Percentiles rank a stretch among this genome's conserved stretches.
phyloP scores from a whole-genome alignment of 2,329 filamentous ascomycete genomes.

The Tolypocladium ophioglossoides region DNA sequence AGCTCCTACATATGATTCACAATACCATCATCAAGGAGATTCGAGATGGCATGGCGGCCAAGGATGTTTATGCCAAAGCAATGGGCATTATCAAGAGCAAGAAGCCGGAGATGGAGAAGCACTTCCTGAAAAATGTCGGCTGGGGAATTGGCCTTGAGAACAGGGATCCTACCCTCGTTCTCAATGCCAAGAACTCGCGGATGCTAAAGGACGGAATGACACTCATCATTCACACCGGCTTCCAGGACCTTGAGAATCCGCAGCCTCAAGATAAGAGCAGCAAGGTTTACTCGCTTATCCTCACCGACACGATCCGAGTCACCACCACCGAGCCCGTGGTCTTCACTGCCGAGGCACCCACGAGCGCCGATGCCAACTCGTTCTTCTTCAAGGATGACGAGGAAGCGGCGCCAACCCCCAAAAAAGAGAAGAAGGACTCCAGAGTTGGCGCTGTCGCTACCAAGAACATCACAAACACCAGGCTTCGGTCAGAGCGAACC shows the following conservation, averaged over 20 bases:
- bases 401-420: slow-evolving; percentile 74
- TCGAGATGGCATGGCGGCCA: slow-evolving; percentile 73
- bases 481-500: slow-evolving; percentile 82
- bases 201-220: slow-evolving; percentile 95
- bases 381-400: slow-evolving; percentile 99
- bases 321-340: slow-evolving; percentile 68
- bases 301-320: slow-evolving; percentile 90
- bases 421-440: slow-evolving; percentile 78
- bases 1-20: slow-evolving; percentile 74
- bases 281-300: slow-evolving; percentile 76
- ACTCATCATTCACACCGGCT: slow-evolving; percentile 77
- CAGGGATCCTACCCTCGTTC: slow-evolving; percentile 68
- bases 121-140: slow-evolving; percentile 88
- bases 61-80: slow-evolving; percentile 89
- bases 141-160: slow-evolving; percentile 89
- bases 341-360: slow-evolving; percentile 87
- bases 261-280: slow-evolving; percentile 83
- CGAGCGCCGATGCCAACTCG: slow-evolving; percentile 85
- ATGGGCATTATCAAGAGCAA: slow-evolving; percentile 70
- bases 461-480: slow-evolving; percentile 91
- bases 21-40: slow-evolving; percentile 85
- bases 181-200: slow-evolving; percentile 79
- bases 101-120: slow-evolving; percentile 90
- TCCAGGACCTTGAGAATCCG: slow-evolving; percentile 80
- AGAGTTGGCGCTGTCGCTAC: slow-evolving; percentile 80